phyloP scores from a whole-genome alignment of 2,329 filamentous ascomycete species.

The Celoporthe dispersa region DNA sequence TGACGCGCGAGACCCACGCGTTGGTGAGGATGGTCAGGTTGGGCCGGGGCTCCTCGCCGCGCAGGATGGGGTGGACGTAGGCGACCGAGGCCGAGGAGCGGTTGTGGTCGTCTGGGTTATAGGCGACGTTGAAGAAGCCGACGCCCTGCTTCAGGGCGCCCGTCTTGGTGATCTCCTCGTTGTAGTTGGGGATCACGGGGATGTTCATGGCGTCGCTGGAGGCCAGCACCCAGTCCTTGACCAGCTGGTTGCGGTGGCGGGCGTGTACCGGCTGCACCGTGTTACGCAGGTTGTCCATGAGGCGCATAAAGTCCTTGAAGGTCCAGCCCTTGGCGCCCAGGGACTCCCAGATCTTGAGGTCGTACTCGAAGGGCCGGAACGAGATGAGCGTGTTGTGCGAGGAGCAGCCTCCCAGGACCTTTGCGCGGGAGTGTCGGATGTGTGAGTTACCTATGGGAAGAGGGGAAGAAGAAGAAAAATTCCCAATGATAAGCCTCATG shows the following conservation, averaged over 20 bases:
- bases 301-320: slow-evolving; percentile 81
- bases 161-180: slow-evolving; percentile 75
- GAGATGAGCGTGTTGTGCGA: slow-evolving; percentile 94
- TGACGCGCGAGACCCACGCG: slow-evolving; percentile 83
- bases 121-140: slow-evolving; percentile 89
- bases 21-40: slow-evolving; percentile 88
- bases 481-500: slow-evolving; percentile 23
- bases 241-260: slow-evolving; percentile 86
- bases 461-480: background rate
- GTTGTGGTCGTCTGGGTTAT: slow-evolving; percentile 86
- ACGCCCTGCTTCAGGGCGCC: slow-evolving; percentile 77
- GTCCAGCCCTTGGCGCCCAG: slow-evolving; percentile 84
- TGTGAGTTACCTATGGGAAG: slow-evolving; percentile 75
- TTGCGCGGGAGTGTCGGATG: slow-evolving; percentile 90
- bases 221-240: slow-evolving; percentile 85
- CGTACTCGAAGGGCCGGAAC: slow-evolving; percentile 89
- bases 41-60: slow-evolving; percentile 78
- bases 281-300: slow-evolving; percentile 84
- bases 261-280: slow-evolving; percentile 88
- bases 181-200: slow-evolving; percentile 84
- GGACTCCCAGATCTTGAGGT: slow-evolving; percentile 81
- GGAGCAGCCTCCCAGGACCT: slow-evolving; percentile 90
- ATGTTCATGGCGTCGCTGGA: slow-evolving; percentile 81
- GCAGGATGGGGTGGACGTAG: slow-evolving; percentile 89
- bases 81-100: slow-evolving; percentile 87